Evolutionary conservation across 2,329 filamentous ascomycete genomes (phyloP).

Genomic region (Pseudogymnoascus sp.): DNA sequence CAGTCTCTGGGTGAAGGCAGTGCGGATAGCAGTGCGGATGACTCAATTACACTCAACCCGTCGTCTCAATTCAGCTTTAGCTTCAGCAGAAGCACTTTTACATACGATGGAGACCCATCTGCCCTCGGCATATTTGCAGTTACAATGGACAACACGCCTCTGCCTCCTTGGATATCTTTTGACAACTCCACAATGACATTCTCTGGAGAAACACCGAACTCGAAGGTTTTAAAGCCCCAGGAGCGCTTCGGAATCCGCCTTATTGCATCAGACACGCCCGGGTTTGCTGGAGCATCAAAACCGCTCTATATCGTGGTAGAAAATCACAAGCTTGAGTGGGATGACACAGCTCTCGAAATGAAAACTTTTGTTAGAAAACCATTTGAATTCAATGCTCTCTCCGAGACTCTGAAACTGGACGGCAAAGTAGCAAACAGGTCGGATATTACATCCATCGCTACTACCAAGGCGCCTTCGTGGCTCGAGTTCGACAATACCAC

Average conservation of each 20-base stretch:
- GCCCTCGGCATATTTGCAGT: conserved; percentile 68
- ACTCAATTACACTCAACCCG: conserved; percentile 49
- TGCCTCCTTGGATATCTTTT: conserved; percentile 82
- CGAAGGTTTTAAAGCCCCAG: conserved; percentile 56
- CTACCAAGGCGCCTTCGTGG: conserved; percentile 58
- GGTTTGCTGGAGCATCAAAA: conserved; percentile 61
- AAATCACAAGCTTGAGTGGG: conserved; percentile 60
- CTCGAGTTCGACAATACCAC: conserved; percentile 55
- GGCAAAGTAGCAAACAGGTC: conserved; percentile 40
- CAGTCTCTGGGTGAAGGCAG: conserved; percentile 51
- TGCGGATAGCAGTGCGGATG: conserved; percentile 53
- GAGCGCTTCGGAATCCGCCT: conserved; percentile 66
- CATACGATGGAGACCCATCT: conserved; percentile 33
- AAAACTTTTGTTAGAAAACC: conserved; percentile 47
- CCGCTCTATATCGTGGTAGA: conserved; percentile 67
- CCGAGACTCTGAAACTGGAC: conserved; percentile 50
- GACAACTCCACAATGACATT: conserved; percentile 58
- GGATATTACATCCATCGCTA: conserved; percentile 45
- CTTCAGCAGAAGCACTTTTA: conserved; percentile 56
- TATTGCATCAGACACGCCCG: conserved; percentile 71
- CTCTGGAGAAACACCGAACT: conserved; percentile 60
- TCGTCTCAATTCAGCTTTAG: conserved; percentile 45
- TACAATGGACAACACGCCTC: conserved; percentile 67
- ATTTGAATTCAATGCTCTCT: conserved; percentile 47
- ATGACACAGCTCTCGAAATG: conserved; percentile 47